Evolutionary conservation across 352 stramenopile species (phyloP).

Genomic region (Globisporangium ultimum): DNA sequence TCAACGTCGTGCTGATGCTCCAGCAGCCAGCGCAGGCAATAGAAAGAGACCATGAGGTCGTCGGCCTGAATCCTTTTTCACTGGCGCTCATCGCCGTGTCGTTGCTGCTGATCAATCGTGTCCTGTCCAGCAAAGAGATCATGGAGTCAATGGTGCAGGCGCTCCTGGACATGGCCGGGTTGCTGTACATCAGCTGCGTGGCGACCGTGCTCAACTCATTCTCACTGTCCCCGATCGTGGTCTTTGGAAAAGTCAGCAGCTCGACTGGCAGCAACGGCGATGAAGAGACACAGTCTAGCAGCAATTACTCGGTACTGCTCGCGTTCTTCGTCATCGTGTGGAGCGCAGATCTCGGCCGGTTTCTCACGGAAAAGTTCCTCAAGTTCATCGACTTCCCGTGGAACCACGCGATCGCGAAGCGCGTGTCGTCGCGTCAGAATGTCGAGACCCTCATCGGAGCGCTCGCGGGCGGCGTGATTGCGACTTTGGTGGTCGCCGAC

Average conservation of each 20-base stretch:
- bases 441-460: constrained; percentile 54
- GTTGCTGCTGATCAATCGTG: constrained; percentile 42
- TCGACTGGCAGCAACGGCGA: constrained; percentile 12
- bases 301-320: constrained; percentile 22
- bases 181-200: constrained; percentile 46
- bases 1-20: constrained; percentile 42
- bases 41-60: constrained; percentile 1
- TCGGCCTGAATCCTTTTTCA: constrained; percentile 46
- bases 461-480: constrained; percentile 30
- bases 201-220: constrained; percentile 51
- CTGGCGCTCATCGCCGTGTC: constrained; percentile 36
- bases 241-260: constrained; percentile 1
- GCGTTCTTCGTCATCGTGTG: constrained; percentile 55
- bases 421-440: constrained; percentile 55
- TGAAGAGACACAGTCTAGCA: too few species aligned
- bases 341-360: constrained; percentile 51
- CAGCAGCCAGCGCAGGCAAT: background rate
- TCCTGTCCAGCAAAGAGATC: constrained; percentile 54
- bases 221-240: constrained; percentile 20
- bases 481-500: constrained; percentile 23
- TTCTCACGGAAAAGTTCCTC: constrained; percentile 41
- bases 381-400: constrained; percentile 48
- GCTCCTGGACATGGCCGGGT: constrained; percentile 43
- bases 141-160: constrained; percentile 61
- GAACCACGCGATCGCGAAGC: constrained; percentile 45